Evolutionary conservation across 257 asterid genomes (phyloP).

Genomic region (Penstemon davidsonii): DNA sequence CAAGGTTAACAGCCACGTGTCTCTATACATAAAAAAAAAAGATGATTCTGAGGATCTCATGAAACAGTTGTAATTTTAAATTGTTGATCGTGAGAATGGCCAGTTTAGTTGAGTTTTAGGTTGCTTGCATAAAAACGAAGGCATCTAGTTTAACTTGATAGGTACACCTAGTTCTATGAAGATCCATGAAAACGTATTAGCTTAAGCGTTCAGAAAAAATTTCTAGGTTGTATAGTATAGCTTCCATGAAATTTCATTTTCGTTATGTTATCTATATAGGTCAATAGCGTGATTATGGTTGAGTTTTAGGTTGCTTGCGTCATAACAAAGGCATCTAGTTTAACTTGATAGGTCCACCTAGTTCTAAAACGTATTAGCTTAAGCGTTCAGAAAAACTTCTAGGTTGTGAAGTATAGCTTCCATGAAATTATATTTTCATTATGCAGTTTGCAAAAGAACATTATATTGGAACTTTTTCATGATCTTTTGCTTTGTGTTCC

Average conservation of each 20-base stretch:
- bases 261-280: not conserved
- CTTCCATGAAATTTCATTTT: not conserved
- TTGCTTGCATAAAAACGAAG: constrained; percentile 9
- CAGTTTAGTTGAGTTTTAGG: not conserved
- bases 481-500: constrained; percentile 1
- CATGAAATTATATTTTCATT: not conserved
- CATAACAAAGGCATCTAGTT: not conserved
- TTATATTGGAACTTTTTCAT: not conserved
- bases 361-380: not conserved
- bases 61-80: not conserved
- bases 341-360: not conserved
- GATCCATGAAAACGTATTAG: not conserved
- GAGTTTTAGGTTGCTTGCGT: constrained; percentile 10
- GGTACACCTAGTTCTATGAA: not conserved
- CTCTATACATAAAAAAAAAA: not conserved
- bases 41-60: not conserved
- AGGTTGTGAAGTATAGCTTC: not conserved
- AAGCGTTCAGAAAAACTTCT: constrained; percentile 4
- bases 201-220: constrained; percentile 1
- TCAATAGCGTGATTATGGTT: not conserved
- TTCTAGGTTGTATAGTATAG: not conserved
- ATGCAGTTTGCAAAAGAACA: constrained; percentile 2
- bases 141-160: not conserved
- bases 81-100: not conserved
- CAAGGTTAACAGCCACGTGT: not conserved